These are phyloP conservation scores for Neurospora sp. DNA, from an alignment of 495 filamentous ascomycete genomes.

Conservation along the genomic window DNA sequence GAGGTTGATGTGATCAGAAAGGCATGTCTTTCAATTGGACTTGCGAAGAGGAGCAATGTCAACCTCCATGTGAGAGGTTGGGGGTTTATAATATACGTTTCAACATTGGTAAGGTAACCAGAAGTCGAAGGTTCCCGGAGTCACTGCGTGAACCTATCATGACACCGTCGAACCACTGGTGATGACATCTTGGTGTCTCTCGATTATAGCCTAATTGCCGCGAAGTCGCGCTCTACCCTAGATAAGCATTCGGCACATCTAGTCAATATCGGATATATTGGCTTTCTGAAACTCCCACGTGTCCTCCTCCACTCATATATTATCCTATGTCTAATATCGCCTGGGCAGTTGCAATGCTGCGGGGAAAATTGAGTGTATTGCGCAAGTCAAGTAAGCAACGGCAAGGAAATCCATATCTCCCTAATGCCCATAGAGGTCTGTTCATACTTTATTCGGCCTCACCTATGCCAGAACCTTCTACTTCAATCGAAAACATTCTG, in stretches of 20 bases:
- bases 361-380: neutral
- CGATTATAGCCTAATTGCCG: neutral
- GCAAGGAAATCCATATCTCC: neutral
- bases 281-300: neutral
- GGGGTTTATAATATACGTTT: neutral
- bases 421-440: neutral
- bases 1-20: neutral
- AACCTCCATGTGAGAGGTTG: neutral
- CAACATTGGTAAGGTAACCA: neutral
- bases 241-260: neutral
- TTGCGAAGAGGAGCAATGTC: neutral
- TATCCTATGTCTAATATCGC: neutral
- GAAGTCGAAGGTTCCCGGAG: neutral
- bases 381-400: neutral
- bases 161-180: neutral
- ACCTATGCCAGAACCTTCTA: neutral
- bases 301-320: neutral
- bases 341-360: neutral
- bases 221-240: neutral
- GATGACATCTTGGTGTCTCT: neutral
- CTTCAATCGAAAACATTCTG: neutral
- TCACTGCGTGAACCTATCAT: neutral
- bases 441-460: neutral
- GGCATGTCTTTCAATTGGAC: neutral
- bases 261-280: neutral